These are phyloP conservation scores for Paraurostyla sp. DNA, from an alignment of 73 alveolate species.

Conservation along the genomic window DNA sequence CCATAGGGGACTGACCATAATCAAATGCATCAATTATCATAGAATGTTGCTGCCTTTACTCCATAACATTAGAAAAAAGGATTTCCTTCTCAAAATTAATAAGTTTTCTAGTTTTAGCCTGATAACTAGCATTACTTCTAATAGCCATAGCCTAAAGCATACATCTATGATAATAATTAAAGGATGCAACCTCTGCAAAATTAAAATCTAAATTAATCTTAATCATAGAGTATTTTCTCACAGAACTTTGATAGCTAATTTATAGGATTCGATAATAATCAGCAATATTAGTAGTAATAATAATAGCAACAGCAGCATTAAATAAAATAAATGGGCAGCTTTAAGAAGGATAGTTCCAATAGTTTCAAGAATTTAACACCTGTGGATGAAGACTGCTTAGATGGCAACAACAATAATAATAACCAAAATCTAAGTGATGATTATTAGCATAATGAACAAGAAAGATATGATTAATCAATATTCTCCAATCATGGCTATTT, in stretches of 20 bases:
- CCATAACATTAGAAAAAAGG: neutral
- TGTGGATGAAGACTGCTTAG: slow-evolving; percentile 10
- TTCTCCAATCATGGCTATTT: too few relatives aligned
- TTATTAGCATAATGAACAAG: too few relatives aligned
- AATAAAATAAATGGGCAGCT: neutral
- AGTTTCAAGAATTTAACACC: slow-evolving; percentile 28
- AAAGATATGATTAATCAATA: too few relatives aligned
- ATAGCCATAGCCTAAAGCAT: neutral
- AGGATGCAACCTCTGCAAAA: neutral
- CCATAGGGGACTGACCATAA: neutral
- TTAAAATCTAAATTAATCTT: too few relatives aligned
- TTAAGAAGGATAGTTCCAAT: neutral
- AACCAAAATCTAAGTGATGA: too few relatives aligned
- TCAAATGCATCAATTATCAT: neutral
- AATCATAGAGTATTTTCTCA: neutral
- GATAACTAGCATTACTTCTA: too few relatives aligned
- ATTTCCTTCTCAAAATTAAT: neutral
- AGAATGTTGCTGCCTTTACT: neutral
- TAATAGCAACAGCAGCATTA: neutral
- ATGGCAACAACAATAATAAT: too few relatives aligned
- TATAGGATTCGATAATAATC: neutral
- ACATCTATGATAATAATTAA: neutral
- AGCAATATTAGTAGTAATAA: neutral
- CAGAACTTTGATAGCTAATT: neutral
- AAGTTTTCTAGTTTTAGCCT: neutral